Percentiles rank a stretch among this genome's conserved stretches.
Evolutionary conservation across 306 rosid genomes (phyloP).

Genomic region (Ormosia emarginata): DNA sequence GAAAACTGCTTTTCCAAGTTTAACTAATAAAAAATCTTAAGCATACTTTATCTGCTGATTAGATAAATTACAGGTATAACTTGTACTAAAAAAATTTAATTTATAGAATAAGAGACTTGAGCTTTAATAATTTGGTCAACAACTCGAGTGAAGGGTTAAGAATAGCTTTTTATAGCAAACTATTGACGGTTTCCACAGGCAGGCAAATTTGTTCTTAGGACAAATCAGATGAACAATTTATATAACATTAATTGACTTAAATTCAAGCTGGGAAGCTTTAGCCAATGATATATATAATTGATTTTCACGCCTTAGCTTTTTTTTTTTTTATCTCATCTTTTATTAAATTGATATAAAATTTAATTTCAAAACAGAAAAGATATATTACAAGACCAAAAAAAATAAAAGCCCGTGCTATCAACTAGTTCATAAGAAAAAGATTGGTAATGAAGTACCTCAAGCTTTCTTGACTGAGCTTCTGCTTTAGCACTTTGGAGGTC

Average conservation of each 20-base stretch:
- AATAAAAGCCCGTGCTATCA: too few species aligned
- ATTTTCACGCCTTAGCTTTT: too few species aligned
- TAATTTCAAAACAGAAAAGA: too few species aligned
- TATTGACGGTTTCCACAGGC: neutral
- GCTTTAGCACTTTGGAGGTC: constrained; percentile 96
- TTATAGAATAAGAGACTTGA: neutral
- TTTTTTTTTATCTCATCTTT: too few species aligned
- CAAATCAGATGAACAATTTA: too few species aligned
- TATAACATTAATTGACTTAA: too few species aligned
- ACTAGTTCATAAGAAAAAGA: neutral
- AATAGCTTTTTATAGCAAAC: neutral
- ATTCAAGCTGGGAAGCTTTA: too few species aligned
- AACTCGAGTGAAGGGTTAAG: neutral
- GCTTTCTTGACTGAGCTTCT: constrained; percentile 95
- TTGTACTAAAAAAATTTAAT: neutral
- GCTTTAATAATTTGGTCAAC: neutral
- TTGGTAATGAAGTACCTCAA: constrained; percentile 61
- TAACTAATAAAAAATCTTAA: neutral
- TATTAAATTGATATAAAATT: too few species aligned
- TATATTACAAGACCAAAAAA: too few species aligned
- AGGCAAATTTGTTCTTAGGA: too few species aligned
- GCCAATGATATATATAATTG: too few species aligned
- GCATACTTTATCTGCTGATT: neutral
- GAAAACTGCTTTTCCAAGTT: neutral
- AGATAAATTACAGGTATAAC: neutral